These are phyloP conservation scores for Ensete ventricosum DNA, from an alignment of 176 grass and related monocot genomes.

Conservation along the genomic window DNA sequence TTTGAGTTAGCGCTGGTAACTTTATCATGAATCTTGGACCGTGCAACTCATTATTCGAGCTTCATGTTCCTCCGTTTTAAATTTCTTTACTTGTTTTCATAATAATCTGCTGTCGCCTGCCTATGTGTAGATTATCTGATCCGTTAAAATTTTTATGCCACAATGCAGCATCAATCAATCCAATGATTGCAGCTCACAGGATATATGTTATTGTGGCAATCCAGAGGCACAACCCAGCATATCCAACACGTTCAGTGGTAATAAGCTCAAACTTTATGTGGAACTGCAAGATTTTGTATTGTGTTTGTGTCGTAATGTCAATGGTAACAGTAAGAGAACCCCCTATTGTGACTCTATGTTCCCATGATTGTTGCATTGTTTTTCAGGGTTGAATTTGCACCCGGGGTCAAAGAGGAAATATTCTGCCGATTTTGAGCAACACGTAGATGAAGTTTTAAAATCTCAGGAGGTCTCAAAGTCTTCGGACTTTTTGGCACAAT, in stretches of 20 bases:
- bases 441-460: not conserved
- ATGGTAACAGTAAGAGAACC: not conserved
- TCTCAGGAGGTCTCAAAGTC: slow-evolving; percentile 39
- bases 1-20: too few species aligned
- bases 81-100: not conserved
- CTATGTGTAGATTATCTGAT: not conserved
- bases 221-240: slow-evolving; percentile 54
- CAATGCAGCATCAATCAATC: slow-evolving; percentile 44
- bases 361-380: slow-evolving; percentile 13
- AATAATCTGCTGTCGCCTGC: not conserved
- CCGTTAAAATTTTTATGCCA: slow-evolving; percentile 18
- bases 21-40: too few species aligned
- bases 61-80: not conserved
- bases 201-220: slow-evolving; percentile 23
- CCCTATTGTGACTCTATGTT: not conserved
- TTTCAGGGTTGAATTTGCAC: slow-evolving; percentile 61
- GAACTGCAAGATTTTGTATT: not conserved
- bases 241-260: slow-evolving; percentile 76
- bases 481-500: slow-evolving; percentile 31
- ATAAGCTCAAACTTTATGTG: slow-evolving; percentile 3
- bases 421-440: too few species aligned
- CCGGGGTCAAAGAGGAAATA: slow-evolving; percentile 90
- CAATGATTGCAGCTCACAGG: slow-evolving; percentile 29
- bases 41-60: not conserved
- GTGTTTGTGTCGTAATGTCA: not conserved